Evolutionary conservation across 257 asterid species (phyloP), one percentile per base, ranked within the genome.

Genomic region (Lantana camara): DNA sequence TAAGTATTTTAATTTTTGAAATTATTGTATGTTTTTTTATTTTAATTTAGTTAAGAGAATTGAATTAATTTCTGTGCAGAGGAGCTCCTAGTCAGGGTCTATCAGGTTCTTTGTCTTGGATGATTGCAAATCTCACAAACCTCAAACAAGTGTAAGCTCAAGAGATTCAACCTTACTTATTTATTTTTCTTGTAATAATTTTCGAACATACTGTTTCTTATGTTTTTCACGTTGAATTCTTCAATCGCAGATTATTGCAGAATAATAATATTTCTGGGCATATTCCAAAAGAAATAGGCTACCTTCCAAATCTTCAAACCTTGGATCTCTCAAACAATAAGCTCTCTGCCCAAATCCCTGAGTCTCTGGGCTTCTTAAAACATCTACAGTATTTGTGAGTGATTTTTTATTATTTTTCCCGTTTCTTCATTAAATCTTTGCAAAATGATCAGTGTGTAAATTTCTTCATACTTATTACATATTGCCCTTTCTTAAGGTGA

Each of bases 51-150:
- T 66, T 19, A 66, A 34, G 69, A 48, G 57, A 46, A 37, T 5
- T 55, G 5, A 50, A 23, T 41, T 45, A 41, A 17, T n/a, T 42
- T 15, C 14, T 46, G 6, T 61, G 63, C 90, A 93, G 99, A 16
- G 97, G 93, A 76, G 97, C 95, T 72, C 99, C 99, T 48, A 84
- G 99, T 58, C 97, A 94, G 75, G 97, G 95, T 57, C 75, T 94
- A 80, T 90, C 96, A 48, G 99, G 99, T 67, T 73, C 83, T 56
- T 47, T 94, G 63, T 88, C 95, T 69, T 84, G 95, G 83, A 67
- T 68, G 79, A 71, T 85, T 58, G 88, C 95, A 65, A 90, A 90
- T 55, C 99, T 94, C 37, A 88, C 96, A 64, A 94, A 90, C 76
- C 96, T 94, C 67, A 94, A 88, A 72, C 97, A 90, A 88, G 73